These are phyloP conservation scores for Penicillium polonicum DNA, from an alignment of 2,329 filamentous ascomycete species.

Conservation along the genomic window DNA sequence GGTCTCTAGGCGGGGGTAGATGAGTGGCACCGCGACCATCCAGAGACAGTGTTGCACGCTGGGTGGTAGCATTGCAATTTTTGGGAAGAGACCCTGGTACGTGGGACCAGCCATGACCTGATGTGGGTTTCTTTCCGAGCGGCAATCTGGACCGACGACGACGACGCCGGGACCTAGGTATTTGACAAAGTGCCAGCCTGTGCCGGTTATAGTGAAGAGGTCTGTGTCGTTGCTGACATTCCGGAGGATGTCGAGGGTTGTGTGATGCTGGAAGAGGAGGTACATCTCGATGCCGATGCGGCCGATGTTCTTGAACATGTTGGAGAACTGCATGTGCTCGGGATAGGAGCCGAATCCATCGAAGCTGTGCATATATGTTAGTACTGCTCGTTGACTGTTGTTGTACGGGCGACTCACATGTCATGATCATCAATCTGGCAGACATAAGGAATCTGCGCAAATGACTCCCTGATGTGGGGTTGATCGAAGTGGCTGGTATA, in stretches of 20 bases:
- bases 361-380: conserved; percentile 59
- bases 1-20: conserved; percentile 88
- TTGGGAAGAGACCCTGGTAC: conserved; percentile 96
- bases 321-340: conserved; percentile 95
- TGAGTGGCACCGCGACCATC: conserved; percentile 87
- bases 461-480: conserved; percentile 88
- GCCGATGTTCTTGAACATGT: conserved; percentile 98
- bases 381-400: not conserved
- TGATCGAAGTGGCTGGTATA: conserved; percentile 99
- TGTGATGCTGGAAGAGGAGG: conserved; percentile 96
- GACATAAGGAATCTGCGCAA: conserved; percentile 94
- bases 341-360: conserved; percentile 97
- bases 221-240: conserved; percentile 86
- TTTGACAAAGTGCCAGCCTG: conserved; percentile 98
- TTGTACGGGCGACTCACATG: conserved; percentile 65
- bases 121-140: conserved; percentile 84
- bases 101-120: conserved; percentile 95
- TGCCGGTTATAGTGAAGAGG: conserved; percentile 94
- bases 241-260: conserved; percentile 86
- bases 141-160: conserved; percentile 84
- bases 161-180: conserved; percentile 89
- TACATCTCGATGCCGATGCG: conserved; percentile 97
- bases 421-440: conserved; percentile 95
- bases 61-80: conserved; percentile 83
- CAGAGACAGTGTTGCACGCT: conserved; percentile 96